Percentiles rank a stretch among this genome's conserved stretches.
These are phyloP conservation scores for Fomitopsis pulvina DNA, from an alignment of 768 basidiomycete species.

Conservation along the genomic window DNA sequence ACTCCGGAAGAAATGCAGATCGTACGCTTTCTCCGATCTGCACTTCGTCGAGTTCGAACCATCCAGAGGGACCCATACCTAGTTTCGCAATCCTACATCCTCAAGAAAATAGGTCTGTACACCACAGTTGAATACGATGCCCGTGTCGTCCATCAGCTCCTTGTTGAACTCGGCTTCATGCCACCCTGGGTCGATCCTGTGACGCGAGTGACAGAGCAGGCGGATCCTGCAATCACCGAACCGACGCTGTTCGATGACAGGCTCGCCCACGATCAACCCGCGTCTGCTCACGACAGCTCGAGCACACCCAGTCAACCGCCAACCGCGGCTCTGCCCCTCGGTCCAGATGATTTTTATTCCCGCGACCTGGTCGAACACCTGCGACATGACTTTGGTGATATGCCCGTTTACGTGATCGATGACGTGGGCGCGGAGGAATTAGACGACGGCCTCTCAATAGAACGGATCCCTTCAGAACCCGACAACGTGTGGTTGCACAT, in stretches of 20 bases:
- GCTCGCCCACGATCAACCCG: background rate
- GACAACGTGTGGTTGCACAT: conserved; percentile 74
- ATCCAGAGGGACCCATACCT: conserved; percentile 62
- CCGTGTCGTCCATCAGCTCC: conserved; percentile 36
- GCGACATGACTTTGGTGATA: conserved; percentile 80
- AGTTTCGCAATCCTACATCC: conserved; percentile 42
- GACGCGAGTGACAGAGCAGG: background rate
- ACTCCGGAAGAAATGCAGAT: conserved; percentile 48
- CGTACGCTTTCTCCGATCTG: conserved; percentile 49
- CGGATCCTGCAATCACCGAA: background rate
- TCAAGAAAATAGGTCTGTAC: conserved; percentile 48
- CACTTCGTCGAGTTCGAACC: conserved; percentile 40
- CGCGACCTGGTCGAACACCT: conserved; percentile 60
- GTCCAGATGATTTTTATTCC: conserved; percentile 58
- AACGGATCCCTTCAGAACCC: conserved; percentile 53
- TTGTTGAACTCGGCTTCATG: conserved; percentile 68
- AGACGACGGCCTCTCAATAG: conserved; percentile 89
- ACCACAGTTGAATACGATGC: conserved; percentile 21
- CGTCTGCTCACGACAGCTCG: background rate
- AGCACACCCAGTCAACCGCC: background rate
- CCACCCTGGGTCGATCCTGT: conserved; percentile 72
- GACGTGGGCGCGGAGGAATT: conserved; percentile 74
- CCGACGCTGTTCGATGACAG: background rate
- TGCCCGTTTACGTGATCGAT: conserved; percentile 85
- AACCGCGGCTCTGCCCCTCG: conserved; percentile 28